These are phyloP conservation scores for Backusella australiensis DNA, from an alignment of 192 early-diverging fungal genomes.

Conservation along the genomic window DNA sequence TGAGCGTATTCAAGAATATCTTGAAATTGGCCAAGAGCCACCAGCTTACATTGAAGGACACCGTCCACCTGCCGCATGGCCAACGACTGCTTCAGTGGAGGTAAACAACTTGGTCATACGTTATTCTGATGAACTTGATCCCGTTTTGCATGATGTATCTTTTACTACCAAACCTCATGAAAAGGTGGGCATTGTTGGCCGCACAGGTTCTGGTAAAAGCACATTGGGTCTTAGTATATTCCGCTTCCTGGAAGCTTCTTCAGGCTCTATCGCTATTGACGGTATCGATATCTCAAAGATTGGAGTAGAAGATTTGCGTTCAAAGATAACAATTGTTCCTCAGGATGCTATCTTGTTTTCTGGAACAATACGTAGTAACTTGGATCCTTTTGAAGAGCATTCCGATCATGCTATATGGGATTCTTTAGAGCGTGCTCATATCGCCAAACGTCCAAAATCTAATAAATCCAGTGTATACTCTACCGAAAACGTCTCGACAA, in stretches of 20 bases:
- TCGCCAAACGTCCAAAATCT: not conserved
- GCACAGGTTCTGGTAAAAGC: constrained; percentile 76
- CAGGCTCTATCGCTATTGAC: constrained; percentile 68
- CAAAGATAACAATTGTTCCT: constrained; percentile 70
- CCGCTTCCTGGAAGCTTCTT: constrained; percentile 66
- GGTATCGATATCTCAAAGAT: constrained; percentile 66
- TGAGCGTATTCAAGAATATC: constrained; percentile 83
- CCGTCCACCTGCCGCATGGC: constrained; percentile 56
- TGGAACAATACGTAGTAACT: constrained; percentile 72
- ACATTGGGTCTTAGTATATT: constrained; percentile 68
- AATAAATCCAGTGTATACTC: not conserved
- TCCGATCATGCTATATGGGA: constrained; percentile 47
- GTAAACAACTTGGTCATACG: constrained; percentile 58
- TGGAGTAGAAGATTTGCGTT: constrained; percentile 69
- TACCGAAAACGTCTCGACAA: not conserved
- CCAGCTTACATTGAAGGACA: constrained; percentile 53
- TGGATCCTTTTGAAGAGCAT: constrained; percentile 78
- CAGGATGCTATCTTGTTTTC: constrained; percentile 71
- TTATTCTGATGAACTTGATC: constrained; percentile 59
- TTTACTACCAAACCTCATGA: constrained; percentile 64
- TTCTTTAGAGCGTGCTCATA: constrained; percentile 22
- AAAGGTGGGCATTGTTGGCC: constrained; percentile 87
- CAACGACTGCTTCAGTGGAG: constrained; percentile 54
- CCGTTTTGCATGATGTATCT: constrained; percentile 28
- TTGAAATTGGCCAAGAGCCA: constrained; percentile 77